Percentiles rank a stretch among this genome's conserved stretches.
phyloP scores from a whole-genome alignment of 805 yeast species.

The Starmerella floris region DNA sequence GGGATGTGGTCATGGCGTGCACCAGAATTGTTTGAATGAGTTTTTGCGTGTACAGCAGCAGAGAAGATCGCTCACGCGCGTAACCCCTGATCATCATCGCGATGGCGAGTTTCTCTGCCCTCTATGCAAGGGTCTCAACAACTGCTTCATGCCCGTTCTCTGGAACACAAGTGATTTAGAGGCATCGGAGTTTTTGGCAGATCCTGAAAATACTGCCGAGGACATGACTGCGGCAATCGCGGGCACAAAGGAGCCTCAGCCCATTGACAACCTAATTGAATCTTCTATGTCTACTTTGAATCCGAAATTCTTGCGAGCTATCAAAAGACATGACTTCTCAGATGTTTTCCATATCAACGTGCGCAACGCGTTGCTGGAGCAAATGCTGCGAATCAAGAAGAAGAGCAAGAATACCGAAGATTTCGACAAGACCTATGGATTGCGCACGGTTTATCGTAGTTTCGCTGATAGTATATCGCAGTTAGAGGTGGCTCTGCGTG shows the following conservation, averaged over 20 bases:
- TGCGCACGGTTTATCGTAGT: slow-evolving; percentile 9
- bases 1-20: slow-evolving; percentile 94
- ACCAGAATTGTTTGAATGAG: slow-evolving; percentile 57
- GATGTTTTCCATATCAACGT: slow-evolving; percentile 11
- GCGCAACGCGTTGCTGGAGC: slow-evolving; percentile 13
- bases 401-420: not conserved
- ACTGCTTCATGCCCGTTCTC: slow-evolving; percentile 65
- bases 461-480: slow-evolving; percentile 11
- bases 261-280: not conserved
- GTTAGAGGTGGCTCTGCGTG: slow-evolving; percentile 19
- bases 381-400: slow-evolving; percentile 12
- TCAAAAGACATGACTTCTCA: slow-evolving; percentile 7
- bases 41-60: slow-evolving; percentile 33
- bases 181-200: slow-evolving; percentile 4
- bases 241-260: not conserved
- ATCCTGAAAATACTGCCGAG: not conserved
- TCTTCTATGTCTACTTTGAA: slow-evolving; percentile 3
- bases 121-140: slow-evolving; percentile 74
- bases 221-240: slow-evolving; percentile 6
- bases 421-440: slow-evolving; percentile 8
- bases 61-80: slow-evolving; percentile 41
- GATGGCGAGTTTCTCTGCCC: slow-evolving; percentile 77
- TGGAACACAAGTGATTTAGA: slow-evolving; percentile 37
- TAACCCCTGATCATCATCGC: slow-evolving; percentile 49
- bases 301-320: slow-evolving; percentile 6